These are phyloP conservation scores for Castanea sativa DNA, from an alignment of 306 rosid species.

Conservation along the genomic window DNA sequence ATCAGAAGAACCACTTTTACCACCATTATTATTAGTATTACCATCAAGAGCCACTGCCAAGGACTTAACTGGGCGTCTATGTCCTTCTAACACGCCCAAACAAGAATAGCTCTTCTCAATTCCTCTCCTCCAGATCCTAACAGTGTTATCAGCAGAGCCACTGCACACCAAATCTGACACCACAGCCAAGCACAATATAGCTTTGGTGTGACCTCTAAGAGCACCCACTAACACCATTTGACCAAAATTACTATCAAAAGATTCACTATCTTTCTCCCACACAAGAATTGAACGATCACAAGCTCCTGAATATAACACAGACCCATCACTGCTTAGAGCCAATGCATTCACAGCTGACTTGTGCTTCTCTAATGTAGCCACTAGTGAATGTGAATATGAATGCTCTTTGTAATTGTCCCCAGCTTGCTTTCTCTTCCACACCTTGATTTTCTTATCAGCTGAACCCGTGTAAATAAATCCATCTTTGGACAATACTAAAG, in stretches of 20 bases:
- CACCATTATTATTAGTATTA: slow-evolving; percentile 6
- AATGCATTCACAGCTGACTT: slow-evolving; percentile 68
- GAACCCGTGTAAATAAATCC: slow-evolving; percentile 60
- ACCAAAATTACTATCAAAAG: not conserved
- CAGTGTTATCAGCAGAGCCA: slow-evolving; percentile 67
- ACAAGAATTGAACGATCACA: slow-evolving; percentile 70
- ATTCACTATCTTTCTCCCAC: slow-evolving; percentile 40
- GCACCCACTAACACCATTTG: slow-evolving; percentile 60
- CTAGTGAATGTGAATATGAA: not conserved
- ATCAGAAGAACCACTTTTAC: not conserved
- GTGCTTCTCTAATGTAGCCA: slow-evolving; percentile 59
- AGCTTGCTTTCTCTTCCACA: slow-evolving; percentile 36
- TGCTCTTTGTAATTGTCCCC: slow-evolving; percentile 24
- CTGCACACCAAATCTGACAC: slow-evolving; percentile 60
- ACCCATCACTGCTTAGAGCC: slow-evolving; percentile 48
- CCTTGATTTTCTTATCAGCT: slow-evolving; percentile 65
- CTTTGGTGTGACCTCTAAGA: slow-evolving; percentile 59
- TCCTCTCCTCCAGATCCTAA: slow-evolving; percentile 70
- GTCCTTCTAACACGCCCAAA: slow-evolving; percentile 63
- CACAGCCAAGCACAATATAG: slow-evolving; percentile 61
- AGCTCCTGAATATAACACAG: slow-evolving; percentile 65
- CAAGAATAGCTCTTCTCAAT: slow-evolving; percentile 39
- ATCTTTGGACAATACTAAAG: slow-evolving; percentile 42
- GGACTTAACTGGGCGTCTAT: slow-evolving; percentile 55
- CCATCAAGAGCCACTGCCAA: slow-evolving; percentile 40